Evolutionary conservation across 169 alveolate genomes (phyloP), one percentile per base, ranked within the genome.

Genomic region (Eimeria acervulina): DNA sequence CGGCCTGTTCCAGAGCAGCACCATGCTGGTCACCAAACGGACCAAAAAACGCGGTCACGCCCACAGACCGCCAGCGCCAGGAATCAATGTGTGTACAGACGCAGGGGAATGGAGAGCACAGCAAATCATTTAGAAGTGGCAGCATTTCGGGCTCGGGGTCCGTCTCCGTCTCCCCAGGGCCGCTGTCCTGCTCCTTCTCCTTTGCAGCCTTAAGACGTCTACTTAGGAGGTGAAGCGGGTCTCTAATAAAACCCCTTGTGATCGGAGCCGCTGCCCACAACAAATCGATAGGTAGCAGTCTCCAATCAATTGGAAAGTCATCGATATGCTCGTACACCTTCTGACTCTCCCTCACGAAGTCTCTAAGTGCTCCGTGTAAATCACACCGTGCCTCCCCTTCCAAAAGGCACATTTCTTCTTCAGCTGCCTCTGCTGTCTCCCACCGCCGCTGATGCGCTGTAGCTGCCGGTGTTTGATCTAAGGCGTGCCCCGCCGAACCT

Each of bases 11-110:
- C 13, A 47, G 61, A 21, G 90, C n/a, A 44, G 36, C 13, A 42
- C n/a, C 61, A 8, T 28, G 70, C 90, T 36, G 23, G 17, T 59
- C 52, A 31, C 15, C 74, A 33, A 59, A 84, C 23, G 74, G 33
- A 15, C 93, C 93, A n/a, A 84, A 84, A 40, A 55, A 84, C 19
- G 80, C 93, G 6, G 78, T 84, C 51, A 84, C 47, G 36, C 93
- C 93, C 59, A 84, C 74, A 19, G 93, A 78, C 19, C 93, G 93
- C 93, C 93, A 84, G 93, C 93, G 93, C 93, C 93, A 84, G 59
- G 42, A 59, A n/a, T 8, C 36, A 23, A 84, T 84, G 12, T 84
- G 80, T 33, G 61, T 5, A 44, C 93, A 84, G 51, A 23, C 78
- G 68, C 93, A 84, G 31, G 93, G 93, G 15, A 55, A 63, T 8